Conservation (phyloP, 257 asterid genomes). For the Voacanga thouarsii region DNA sequence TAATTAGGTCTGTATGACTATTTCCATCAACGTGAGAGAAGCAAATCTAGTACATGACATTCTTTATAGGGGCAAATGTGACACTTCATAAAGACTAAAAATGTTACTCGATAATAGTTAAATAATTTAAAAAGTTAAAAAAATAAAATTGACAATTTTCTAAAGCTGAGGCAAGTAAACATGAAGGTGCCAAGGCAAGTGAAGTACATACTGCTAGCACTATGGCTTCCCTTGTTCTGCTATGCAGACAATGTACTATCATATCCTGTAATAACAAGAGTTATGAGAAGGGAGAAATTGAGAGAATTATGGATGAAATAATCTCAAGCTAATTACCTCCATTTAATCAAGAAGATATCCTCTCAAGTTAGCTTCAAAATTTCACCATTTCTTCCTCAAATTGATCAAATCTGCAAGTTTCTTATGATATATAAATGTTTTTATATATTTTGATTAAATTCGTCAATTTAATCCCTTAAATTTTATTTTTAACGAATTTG, state of each 20-base stretch:
- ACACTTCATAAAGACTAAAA: too few relatives aligned
- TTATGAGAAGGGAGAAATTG: constrained; percentile 31
- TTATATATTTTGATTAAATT: too few relatives aligned
- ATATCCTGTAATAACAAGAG: constrained; percentile 23
- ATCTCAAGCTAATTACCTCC: constrained; percentile 24
- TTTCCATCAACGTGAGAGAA: too few relatives aligned
- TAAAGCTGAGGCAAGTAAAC: neutral
- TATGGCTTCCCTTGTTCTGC: constrained; percentile 31
- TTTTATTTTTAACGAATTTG: too few relatives aligned
- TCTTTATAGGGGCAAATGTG: too few relatives aligned
- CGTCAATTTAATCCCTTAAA: too few relatives aligned
- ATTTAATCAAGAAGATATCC: constrained; percentile 27
- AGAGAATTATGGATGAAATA: constrained; percentile 22
- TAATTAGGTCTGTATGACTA: too few relatives aligned
- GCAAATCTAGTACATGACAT: too few relatives aligned
- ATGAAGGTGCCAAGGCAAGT: constrained; percentile 16
- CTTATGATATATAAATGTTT: too few relatives aligned
- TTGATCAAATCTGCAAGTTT: constrained; percentile 33
- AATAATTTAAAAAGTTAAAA: too few relatives aligned
- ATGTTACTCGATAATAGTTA: too few relatives aligned
- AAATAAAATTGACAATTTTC: too few relatives aligned
- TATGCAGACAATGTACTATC: constrained; percentile 30
- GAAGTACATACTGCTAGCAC: constrained; percentile 23
- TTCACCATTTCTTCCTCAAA: constrained; percentile 25
- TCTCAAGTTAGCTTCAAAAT: constrained; percentile 29